Percentiles rank a stretch among this genome's conserved stretches.
phyloP scores from a whole-genome alignment of 2,329 filamentous ascomycete genomes.

The Paecilomyces niveus region DNA sequence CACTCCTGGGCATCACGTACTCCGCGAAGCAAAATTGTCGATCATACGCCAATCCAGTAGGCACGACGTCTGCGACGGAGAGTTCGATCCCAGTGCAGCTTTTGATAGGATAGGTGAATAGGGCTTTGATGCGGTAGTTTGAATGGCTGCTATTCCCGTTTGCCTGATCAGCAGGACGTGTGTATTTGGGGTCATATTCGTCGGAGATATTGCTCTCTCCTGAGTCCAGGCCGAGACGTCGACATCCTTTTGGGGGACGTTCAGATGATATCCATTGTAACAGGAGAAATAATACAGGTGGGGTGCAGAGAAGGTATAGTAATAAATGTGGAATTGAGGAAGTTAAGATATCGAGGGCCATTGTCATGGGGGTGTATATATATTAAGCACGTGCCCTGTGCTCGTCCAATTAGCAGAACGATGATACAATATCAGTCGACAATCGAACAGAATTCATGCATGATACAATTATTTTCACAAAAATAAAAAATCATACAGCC shows the following conservation, averaged over 20 bases:
- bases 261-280: slow-evolving; percentile 1
- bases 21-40: slow-evolving; percentile 78
- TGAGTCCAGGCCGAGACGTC: slow-evolving; percentile 42
- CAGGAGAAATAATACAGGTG: slow-evolving; percentile 6
- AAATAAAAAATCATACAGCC: too few relatives aligned
- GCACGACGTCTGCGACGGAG: slow-evolving; percentile 54
- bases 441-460: too few relatives aligned
- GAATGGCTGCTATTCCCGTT: slow-evolving; percentile 24
- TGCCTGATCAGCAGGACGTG: slow-evolving; percentile 22
- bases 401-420: too few relatives aligned
- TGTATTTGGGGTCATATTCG: slow-evolving; percentile 48
- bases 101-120: slow-evolving; percentile 78
- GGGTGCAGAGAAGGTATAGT: slow-evolving; percentile 7
- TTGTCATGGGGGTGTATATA: too few relatives aligned
- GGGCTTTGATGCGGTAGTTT: slow-evolving; percentile 54
- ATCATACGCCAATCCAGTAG: slow-evolving; percentile 69
- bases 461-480: too few relatives aligned
- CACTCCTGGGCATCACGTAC: slow-evolving; percentile 30
- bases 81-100: slow-evolving; percentile 74
- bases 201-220: slow-evolving; percentile 48
- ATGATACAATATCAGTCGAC: background rate
- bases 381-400: too few relatives aligned
- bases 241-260: slow-evolving; percentile 41
- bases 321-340: background rate
- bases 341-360: background rate